Evolutionary conservation across 805 yeast species (phyloP), one percentile per base, ranked within the genome.

Genomic region (Myxozyma nipponensis): DNA sequence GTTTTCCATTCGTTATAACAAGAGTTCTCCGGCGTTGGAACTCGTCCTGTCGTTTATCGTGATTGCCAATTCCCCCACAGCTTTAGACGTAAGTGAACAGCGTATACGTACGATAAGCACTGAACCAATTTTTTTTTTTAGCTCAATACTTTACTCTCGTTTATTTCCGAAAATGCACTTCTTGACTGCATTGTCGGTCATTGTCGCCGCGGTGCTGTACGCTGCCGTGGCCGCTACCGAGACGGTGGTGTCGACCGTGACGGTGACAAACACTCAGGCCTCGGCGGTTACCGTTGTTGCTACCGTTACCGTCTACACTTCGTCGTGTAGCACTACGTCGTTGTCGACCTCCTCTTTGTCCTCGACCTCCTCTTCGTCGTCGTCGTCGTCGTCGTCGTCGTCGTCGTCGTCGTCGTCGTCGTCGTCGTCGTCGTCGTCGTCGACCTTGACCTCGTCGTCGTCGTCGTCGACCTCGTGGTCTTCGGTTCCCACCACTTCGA

Each of bases 101-200:
- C n/a, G n/a, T n/a, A n/a, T n/a, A n/a, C n/a, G n/a, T n/a, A n/a
- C n/a, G n/a, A n/a, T n/a, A n/a, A n/a, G n/a, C n/a, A n/a, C n/a
- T n/a, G n/a, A n/a, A n/a, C n/a, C 22, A 22, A 34, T 32, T 19
- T 23, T 10, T 13, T 45, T 28, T 25, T 22, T 41, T 18, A 15
- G 2, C 9, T 41, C 7, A 24, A 15, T 17, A 18, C 13, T 39
- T 35, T 30, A 4, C 17, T 4, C 37, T 34, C n/a, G n/a, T 13
- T n/a, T 19, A 21, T 19, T n/a, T 4, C 26, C n/a, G 15, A 34
- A 40, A 15, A 49, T 49, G 53, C 49, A 45, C 42, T 42, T 49
- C 42, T 34, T 25, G 13, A 9, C 26, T 18, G 36, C 45, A 23
- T 15, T 36, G 6, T 9, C 39, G 38, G 45, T 38, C 25, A 15